Evolutionary conservation across 192 early-diverging fungal genomes (phyloP).

Genomic region (Lobosporangium transversale): DNA sequence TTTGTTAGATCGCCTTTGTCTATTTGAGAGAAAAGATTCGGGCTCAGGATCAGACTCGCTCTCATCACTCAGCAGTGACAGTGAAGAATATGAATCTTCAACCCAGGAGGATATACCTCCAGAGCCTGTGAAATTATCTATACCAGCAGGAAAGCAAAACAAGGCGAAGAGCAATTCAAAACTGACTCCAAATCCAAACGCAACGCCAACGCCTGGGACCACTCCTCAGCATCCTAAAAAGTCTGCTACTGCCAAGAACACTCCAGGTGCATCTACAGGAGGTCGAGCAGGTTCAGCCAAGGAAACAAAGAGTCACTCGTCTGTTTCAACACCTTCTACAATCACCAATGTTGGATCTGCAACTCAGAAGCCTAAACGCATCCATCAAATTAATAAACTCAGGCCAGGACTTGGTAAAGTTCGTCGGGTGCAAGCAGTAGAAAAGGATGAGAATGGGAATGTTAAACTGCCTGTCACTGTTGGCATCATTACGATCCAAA

Average conservation of each 20-base stretch:
- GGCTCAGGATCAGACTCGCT: slow-evolving; percentile 28
- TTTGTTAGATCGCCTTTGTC: slow-evolving; percentile 25
- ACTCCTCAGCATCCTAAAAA: slow-evolving; percentile 22
- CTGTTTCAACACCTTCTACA: slow-evolving; percentile 29
- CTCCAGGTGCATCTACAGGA: background rate
- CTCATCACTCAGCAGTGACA: slow-evolving; percentile 30
- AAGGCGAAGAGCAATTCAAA: slow-evolving; percentile 1
- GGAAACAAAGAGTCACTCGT: slow-evolving; percentile 1
- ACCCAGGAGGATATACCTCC: slow-evolving; percentile 6
- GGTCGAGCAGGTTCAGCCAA: background rate
- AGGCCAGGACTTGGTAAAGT: slow-evolving; percentile 16
- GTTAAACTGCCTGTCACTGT: slow-evolving; percentile 81
- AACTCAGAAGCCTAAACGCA: slow-evolving; percentile 41
- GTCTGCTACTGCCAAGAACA: background rate
- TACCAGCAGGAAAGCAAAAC: background rate
- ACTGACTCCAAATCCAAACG: no score
- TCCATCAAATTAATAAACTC: slow-evolving; percentile 41
- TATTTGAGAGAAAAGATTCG: slow-evolving; percentile 9
- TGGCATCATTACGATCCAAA: slow-evolving; percentile 79
- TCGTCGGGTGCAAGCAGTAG: slow-evolving; percentile 40
- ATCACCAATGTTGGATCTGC: slow-evolving; percentile 41
- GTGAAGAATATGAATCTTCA: slow-evolving; percentile 26
- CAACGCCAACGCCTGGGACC: no score
- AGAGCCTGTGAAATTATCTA: background rate
- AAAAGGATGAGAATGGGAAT: slow-evolving; percentile 69